Evolutionary conservation across 2,329 filamentous ascomycete genomes (phyloP).

Genomic region (Helminthosporium solani): DNA sequence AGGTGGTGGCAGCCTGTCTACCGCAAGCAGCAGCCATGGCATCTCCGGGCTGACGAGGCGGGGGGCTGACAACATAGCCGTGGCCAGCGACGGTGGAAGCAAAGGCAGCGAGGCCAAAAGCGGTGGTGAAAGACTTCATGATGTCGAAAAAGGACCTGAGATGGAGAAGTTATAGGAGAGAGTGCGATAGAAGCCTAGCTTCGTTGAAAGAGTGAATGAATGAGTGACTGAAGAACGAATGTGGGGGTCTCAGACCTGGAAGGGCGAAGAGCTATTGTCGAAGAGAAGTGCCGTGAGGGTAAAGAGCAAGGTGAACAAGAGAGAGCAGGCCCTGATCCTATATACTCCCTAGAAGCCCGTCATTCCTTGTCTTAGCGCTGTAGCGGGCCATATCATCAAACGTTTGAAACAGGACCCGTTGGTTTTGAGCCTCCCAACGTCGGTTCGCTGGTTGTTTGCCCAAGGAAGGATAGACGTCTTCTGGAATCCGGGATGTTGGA

Average conservation of each 20-base stretch:
- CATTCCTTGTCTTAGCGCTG: slow-evolving; percentile 8
- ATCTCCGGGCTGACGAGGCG: slow-evolving; percentile 52
- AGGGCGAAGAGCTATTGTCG: slow-evolving; percentile 24
- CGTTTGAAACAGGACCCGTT: slow-evolving; percentile 33
- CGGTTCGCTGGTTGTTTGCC: slow-evolving; percentile 19
- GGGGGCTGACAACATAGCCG: slow-evolving; percentile 54
- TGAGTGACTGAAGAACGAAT: slow-evolving; percentile 39
- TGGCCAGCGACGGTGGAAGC: slow-evolving; percentile 53
- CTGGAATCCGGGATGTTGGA: slow-evolving; percentile 17
- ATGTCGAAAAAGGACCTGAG: slow-evolving; percentile 24
- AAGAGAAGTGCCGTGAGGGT: slow-evolving; percentile 14
- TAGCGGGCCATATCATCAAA: slow-evolving; percentile 40
- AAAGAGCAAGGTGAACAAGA: slow-evolving; percentile 3
- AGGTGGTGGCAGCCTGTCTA: slow-evolving; percentile 55
- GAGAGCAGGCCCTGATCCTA: slow-evolving; percentile 19
- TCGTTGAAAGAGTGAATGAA: slow-evolving; percentile 33
- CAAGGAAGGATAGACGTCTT: slow-evolving; percentile 13
- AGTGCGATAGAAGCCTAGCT: slow-evolving; percentile 35
- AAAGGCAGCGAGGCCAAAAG: slow-evolving; percentile 46
- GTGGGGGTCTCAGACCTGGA: slow-evolving; percentile 42
- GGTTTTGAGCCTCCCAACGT: slow-evolving; percentile 21
- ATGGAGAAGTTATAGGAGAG: slow-evolving; percentile 18
- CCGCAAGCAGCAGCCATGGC: slow-evolving; percentile 57
- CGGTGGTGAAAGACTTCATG: slow-evolving; percentile 48
- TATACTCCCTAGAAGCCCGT: slow-evolving; percentile 4